Conservation (phyloP, 139 green algal genomes). For the Tetradesmus lagerheimii region DNA sequence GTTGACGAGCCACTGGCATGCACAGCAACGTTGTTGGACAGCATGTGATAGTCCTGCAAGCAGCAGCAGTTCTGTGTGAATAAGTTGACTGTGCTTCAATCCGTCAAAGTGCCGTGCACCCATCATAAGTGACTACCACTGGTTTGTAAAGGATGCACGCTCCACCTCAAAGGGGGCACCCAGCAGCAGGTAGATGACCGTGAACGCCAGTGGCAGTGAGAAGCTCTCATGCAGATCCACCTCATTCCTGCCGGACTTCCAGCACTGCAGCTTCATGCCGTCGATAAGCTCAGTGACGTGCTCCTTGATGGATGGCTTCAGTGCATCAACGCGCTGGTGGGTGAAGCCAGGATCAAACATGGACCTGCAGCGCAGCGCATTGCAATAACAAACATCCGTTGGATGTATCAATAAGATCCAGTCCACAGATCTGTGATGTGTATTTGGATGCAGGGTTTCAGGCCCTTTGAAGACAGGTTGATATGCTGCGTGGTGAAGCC, state of each 20-base stretch:
- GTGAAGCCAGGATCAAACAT: background rate
- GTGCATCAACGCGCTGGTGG: background rate
- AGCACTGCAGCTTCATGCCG: background rate
- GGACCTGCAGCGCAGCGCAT: slow-evolving; percentile 27
- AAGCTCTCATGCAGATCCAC: slow-evolving; percentile 50
- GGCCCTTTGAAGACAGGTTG: no score
- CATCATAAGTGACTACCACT: no score
- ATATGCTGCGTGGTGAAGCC: no score
- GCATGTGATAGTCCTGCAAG: slow-evolving; percentile 49
- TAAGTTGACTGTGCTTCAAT: background rate
- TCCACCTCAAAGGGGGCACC: slow-evolving; percentile 47
- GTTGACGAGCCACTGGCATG: slow-evolving; percentile 49
- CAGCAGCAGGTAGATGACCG: slow-evolving; percentile 61
- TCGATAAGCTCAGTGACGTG: slow-evolving; percentile 53
- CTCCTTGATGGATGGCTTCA: slow-evolving; percentile 44
- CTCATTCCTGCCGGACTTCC: background rate
- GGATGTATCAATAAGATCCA: no score
- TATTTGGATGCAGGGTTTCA: no score
- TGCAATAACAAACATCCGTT: no score
- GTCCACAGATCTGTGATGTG: no score
- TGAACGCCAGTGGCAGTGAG: slow-evolving; percentile 50
- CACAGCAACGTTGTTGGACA: slow-evolving; percentile 58
- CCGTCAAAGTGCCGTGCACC: no score
- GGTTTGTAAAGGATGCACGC: no score
- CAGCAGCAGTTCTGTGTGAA: background rate